Base-by-base conservation (phyloP, 140 eudicot species). In the Stevia rebaudiana region DNA sequence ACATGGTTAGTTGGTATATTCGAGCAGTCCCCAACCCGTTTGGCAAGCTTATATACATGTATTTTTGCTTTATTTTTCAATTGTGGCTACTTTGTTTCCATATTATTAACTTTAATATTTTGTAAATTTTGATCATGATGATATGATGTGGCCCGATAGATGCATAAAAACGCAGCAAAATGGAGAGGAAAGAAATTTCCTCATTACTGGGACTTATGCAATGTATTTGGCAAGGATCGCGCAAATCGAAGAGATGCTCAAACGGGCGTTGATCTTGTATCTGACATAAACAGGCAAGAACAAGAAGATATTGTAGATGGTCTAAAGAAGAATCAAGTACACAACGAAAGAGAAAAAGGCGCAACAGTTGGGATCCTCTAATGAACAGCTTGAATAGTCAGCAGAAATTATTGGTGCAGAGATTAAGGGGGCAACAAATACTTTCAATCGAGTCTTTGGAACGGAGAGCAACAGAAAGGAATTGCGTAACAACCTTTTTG, bases 181-280 rank as follows among this genome's bases (percentile, higher is more conserved):
- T 56, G 63, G 42, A 56, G 42, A 56, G 63, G 42, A 23, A 56
- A 31, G 22, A n/a, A 31, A n/a, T 30, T 56, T 31, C 63, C 63
- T 13, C 63, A 56, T 30, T 56, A 56, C 42, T n/a, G 21, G 42
- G 43, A 56, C 18, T 31, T 56, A 8, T n/a, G 63, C 7, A 4
- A 1, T 2, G 33, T 28, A 28, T 28, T 28, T 28, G 33, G 33
- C 33, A 28, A 28, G 4, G 4, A 31, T 31, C 25, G 43, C 1
- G 44, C 5, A 28, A 57, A 57, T 7, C 25, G 43, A 33, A 30
- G 63, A 31, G 63, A 31, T 13, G 63, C 43, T 13, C 25, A 57
- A n/a, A 33, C n/a, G 33, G 13, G 4, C 3, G 63, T 25, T 11
- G 43, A 54, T 54, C 12, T 24, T 28, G 3, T 53, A 16, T 25